These are phyloP conservation scores for Arthrobotrys megalospora DNA, from an alignment of 2,329 filamentous ascomycete genomes.

Conservation along the genomic window DNA sequence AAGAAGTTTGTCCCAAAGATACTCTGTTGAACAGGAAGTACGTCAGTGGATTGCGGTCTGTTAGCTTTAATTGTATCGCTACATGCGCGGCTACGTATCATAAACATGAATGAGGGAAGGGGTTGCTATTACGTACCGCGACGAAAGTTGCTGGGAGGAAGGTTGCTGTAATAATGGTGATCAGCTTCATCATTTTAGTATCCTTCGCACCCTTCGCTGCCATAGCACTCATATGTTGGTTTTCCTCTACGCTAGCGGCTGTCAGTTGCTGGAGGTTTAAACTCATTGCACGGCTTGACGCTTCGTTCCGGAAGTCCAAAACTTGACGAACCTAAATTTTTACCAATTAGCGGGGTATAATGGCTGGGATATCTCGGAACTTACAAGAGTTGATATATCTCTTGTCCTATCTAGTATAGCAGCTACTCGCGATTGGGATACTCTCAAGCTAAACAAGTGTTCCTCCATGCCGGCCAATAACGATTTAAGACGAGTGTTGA, in stretches of 20 bases:
- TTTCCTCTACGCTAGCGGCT: conserved; percentile 23
- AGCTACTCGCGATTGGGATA: conserved; percentile 13
- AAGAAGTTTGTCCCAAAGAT: conserved; percentile 42
- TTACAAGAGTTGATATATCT: conserved; percentile 29
- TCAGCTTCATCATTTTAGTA: conserved; percentile 38
- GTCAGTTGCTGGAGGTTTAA: conserved; percentile 13
- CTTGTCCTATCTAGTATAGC: conserved; percentile 24
- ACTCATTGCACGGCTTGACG: conserved; percentile 23
- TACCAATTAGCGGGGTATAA: not conserved
- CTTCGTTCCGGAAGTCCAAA: conserved; percentile 33
- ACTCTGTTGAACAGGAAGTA: not conserved
- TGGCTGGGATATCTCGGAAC: not conserved
- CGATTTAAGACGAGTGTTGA: not conserved
- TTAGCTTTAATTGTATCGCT: no score
- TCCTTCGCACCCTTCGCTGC: conserved; percentile 32
- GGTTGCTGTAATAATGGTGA: conserved; percentile 24
- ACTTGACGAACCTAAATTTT: conserved; percentile 38
- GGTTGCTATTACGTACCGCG: not conserved
- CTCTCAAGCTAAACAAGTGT: conserved; percentile 11
- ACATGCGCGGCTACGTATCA: no score
- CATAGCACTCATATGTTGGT: conserved; percentile 8
- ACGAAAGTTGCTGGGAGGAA: conserved; percentile 38
- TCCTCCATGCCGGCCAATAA: conserved; percentile 13
- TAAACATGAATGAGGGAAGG: not conserved
- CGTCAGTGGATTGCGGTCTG: no score